Evolutionary conservation across 805 yeast species (phyloP).

Genomic region (Cyberlindnera mississippiensis): DNA sequence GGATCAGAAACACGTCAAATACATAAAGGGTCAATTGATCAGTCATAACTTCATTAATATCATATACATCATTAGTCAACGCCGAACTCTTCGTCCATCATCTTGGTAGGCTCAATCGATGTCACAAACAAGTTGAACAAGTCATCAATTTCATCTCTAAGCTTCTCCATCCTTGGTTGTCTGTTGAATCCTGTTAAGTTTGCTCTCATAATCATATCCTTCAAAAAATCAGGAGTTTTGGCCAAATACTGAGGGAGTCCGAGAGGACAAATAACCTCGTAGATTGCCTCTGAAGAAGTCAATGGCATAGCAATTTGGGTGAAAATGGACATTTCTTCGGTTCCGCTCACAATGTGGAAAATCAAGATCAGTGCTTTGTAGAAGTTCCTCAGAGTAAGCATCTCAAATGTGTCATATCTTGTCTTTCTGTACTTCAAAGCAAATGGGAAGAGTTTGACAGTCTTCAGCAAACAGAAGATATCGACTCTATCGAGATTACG

Average conservation of each 20-base stretch:
- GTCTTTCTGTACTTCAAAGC: conserved; percentile 16
- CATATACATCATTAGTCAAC: not conserved
- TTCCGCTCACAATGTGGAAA: conserved; percentile 16
- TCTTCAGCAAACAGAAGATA: conserved; percentile 17
- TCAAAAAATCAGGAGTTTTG: conserved; percentile 17
- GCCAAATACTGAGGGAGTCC: conserved; percentile 14
- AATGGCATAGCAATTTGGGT: conserved; percentile 13
- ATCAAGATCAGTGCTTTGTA: conserved; percentile 11
- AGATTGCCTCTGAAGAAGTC: conserved; percentile 10
- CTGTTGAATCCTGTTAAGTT: conserved; percentile 12
- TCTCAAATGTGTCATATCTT: conserved; percentile 15
- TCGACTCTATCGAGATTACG: conserved; percentile 16
- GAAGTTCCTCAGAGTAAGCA: conserved; percentile 12
- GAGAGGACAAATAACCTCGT: conserved; percentile 6
- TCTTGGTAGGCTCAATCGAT: conserved; percentile 6
- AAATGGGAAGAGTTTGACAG: conserved; percentile 15
- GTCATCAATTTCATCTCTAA: conserved; percentile 4
- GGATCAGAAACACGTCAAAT: no score
- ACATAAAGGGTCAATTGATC: no score
- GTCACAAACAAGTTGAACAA: conserved; percentile 11
- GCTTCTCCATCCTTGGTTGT: not conserved
- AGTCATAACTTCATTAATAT: not conserved
- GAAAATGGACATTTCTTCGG: conserved; percentile 15
- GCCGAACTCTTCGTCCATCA: conserved; percentile 3
- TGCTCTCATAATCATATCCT: conserved; percentile 15